These are phyloP conservation scores for Sclerotinia spermophila DNA, from an alignment of 2,329 filamentous ascomycete genomes.

Conservation along the genomic window DNA sequence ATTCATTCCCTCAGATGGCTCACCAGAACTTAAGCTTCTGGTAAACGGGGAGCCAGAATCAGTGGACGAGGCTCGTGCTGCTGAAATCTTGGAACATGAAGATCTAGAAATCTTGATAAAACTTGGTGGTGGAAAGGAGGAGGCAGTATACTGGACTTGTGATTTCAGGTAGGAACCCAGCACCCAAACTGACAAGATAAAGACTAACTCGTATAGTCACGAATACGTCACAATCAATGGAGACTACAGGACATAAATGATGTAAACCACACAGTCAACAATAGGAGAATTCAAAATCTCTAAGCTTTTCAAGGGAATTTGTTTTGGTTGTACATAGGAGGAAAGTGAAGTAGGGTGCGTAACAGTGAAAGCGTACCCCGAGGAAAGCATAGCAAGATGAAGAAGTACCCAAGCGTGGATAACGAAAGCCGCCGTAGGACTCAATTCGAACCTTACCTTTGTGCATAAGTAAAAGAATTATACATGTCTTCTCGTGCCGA, in stretches of 20 bases:
- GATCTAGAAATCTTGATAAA: conserved; percentile 75
- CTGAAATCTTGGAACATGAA: conserved; percentile 72
- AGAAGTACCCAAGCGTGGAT: conserved; percentile 11
- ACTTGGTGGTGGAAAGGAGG: conserved; percentile 64
- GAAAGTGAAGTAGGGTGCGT: neutral
- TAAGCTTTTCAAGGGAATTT: neutral
- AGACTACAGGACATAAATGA: conserved; percentile 58
- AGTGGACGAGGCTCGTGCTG: conserved; percentile 73
- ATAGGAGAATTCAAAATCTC: neutral
- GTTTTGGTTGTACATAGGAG: neutral
- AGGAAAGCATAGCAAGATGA: neutral
- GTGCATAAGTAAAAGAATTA: neutral
- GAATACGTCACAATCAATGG: conserved; percentile 69
- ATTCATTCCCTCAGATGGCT: conserved; percentile 75
- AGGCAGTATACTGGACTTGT: conserved; percentile 78
- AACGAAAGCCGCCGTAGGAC: neutral
- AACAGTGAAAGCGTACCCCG: neutral
- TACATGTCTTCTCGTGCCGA: neutral
- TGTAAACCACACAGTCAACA: neutral
- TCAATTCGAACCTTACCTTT: neutral
- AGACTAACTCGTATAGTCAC: conserved; percentile 41
- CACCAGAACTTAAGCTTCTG: conserved; percentile 69
- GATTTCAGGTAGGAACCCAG: conserved; percentile 70
- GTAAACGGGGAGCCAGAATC: conserved; percentile 76
- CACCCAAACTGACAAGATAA: neutral